A percentile compares a stretch with the other conserved stretches of the same genome.
Evolutionary conservation across 345 rosid genomes (phyloP).

Genomic region (Ceriops zippeliana): DNA sequence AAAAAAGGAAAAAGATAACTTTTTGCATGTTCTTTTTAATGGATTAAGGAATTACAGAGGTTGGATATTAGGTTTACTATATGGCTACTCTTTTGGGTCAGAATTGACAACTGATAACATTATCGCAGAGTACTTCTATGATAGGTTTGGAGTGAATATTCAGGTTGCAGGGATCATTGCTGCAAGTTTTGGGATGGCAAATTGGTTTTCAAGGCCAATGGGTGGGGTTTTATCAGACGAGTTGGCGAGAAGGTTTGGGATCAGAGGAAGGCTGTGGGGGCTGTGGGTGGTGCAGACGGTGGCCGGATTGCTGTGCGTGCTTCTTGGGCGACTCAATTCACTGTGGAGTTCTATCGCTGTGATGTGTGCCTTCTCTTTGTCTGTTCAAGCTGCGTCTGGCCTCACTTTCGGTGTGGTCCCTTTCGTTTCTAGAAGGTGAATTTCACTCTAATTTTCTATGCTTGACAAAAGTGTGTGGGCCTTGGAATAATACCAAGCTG

Average conservation of each 20-base stretch:
- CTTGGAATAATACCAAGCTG: too few relatives aligned
- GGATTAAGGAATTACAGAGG: slow-evolving; percentile 75
- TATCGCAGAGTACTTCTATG: slow-evolving; percentile 70
- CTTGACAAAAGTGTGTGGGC: too few relatives aligned
- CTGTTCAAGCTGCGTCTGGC: slow-evolving; percentile 85
- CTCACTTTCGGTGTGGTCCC: slow-evolving; percentile 81
- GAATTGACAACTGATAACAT: slow-evolving; percentile 74
- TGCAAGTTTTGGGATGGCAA: slow-evolving; percentile 59
- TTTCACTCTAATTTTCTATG: background rate
- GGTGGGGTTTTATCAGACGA: slow-evolving; percentile 69
- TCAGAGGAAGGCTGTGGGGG: slow-evolving; percentile 83
- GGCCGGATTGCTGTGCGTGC: slow-evolving; percentile 59
- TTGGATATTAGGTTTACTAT: slow-evolving; percentile 60
- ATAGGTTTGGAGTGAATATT: slow-evolving; percentile 57
- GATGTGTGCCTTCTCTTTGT: slow-evolving; percentile 59
- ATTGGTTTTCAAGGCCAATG: slow-evolving; percentile 58
- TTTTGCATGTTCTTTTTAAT: slow-evolving; percentile 32
- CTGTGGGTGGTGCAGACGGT: slow-evolving; percentile 65
- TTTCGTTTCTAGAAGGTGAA: slow-evolving; percentile 69
- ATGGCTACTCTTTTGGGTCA: slow-evolving; percentile 64
- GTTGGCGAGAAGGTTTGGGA: slow-evolving; percentile 54
- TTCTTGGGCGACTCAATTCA: slow-evolving; percentile 61
- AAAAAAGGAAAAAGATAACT: slow-evolving; percentile 18
- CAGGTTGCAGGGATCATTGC: slow-evolving; percentile 72
- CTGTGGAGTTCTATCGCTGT: slow-evolving; percentile 51